Evolutionary conservation across 2,329 filamentous ascomycete genomes (phyloP).

Genomic region (Thielaviopsis musarum): DNA sequence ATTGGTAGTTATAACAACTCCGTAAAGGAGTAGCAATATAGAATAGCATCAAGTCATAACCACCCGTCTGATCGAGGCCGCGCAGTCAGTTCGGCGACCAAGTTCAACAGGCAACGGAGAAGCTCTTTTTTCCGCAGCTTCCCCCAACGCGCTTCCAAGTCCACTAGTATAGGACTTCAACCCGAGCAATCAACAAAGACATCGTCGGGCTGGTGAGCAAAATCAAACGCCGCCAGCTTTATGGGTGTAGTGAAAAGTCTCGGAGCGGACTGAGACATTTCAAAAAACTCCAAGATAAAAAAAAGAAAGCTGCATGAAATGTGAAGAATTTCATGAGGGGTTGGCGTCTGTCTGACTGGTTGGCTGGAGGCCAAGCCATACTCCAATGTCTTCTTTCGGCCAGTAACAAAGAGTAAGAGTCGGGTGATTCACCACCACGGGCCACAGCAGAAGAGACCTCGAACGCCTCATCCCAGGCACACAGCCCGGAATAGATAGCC

Average conservation of each 20-base stretch:
- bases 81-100: not conserved
- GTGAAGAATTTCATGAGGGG: not conserved
- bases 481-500: not conserved
- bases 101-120: constrained; percentile 5
- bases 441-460: not conserved
- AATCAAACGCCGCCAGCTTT: not conserved
- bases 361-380: not conserved
- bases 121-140: not conserved
- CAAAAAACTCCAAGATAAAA: not conserved
- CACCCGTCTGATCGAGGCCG: constrained; percentile 1
- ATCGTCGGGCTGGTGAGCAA: not conserved
- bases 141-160: not conserved
- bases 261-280: not conserved
- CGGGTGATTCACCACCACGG: not conserved
- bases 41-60: not conserved
- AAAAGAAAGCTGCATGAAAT: not conserved
- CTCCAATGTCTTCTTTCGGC: not conserved
- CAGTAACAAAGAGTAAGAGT: not conserved
- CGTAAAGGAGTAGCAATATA: not conserved
- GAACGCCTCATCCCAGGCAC: not conserved
- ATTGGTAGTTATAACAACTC: constrained; percentile 1
- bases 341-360: not conserved
- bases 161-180: not conserved
- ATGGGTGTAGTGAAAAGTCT: not conserved
- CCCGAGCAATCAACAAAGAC: not conserved